Evolutionary conservation across 257 asterid genomes (phyloP).

Genomic region (Handroanthus guayacan): DNA sequence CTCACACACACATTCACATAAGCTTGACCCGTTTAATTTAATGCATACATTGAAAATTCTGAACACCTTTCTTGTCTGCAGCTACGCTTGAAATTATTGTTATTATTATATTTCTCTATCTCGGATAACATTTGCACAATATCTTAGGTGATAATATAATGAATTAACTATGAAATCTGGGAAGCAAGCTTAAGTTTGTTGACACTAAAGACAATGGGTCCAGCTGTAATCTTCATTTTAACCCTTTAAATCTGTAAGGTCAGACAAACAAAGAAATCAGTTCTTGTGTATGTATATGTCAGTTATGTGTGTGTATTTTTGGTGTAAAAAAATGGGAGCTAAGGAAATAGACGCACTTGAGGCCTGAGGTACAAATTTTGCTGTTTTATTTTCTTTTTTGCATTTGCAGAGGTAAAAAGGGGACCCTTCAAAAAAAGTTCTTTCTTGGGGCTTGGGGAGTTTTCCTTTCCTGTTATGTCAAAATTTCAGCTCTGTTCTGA

Average conservation of each 20-base stretch:
- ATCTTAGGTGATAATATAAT: conserved; percentile 39
- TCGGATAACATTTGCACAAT: conserved; percentile 43
- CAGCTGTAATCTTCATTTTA: conserved; percentile 77
- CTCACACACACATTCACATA: conserved; percentile 19
- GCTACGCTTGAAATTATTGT: conserved; percentile 36
- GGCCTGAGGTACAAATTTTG: conserved; percentile 50
- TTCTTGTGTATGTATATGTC: conserved; percentile 43
- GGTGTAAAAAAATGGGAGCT: conserved; percentile 36
- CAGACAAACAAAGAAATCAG: conserved; percentile 39
- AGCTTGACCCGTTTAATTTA: conserved; percentile 66
- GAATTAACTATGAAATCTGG: conserved; percentile 43
- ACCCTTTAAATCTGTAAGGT: conserved; percentile 47
- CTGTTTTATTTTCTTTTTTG: conserved; percentile 51
- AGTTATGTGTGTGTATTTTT: conserved; percentile 38
- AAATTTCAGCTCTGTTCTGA: conserved; percentile 29
- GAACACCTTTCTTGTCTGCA: conserved; percentile 63
- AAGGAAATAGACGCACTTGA: conserved; percentile 44
- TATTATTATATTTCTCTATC: neutral
- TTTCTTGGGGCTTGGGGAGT: conserved; percentile 51
- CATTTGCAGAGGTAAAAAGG: conserved; percentile 51
- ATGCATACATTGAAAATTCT: conserved; percentile 68
- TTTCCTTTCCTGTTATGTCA: conserved; percentile 35
- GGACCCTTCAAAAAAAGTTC: conserved; percentile 31
- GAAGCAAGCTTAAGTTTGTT: conserved; percentile 44
- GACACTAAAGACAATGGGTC: conserved; percentile 62